Evolutionary conservation across 768 basidiomycete genomes (phyloP).

Genomic region (Phanerochaete carnosa): DNA sequence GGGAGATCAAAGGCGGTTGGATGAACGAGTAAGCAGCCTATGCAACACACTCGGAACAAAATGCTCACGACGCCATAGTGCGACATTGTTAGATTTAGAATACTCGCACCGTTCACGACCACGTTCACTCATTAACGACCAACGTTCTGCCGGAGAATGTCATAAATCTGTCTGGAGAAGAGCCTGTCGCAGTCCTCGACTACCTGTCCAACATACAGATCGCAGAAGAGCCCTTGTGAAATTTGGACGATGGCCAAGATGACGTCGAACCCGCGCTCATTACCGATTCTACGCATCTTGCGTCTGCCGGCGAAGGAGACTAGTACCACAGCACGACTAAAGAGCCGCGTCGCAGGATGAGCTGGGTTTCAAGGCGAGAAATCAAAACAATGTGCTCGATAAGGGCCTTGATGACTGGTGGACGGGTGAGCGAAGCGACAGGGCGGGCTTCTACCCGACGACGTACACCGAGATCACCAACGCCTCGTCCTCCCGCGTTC

Average conservation of each 20-base stretch:
- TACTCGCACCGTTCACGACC: conserved; percentile 14
- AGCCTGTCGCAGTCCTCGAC: no score
- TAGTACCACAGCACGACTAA: conserved; percentile 76
- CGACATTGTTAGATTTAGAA: conserved; percentile 27
- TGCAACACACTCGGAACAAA: neutral
- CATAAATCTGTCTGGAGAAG: conserved; percentile 21
- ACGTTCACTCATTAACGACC: neutral
- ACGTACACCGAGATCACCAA: conserved; percentile 61
- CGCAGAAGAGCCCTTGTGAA: no score
- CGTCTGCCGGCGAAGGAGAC: conserved; percentile 45
- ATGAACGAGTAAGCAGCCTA: conserved; percentile 48
- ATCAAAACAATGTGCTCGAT: conserved; percentile 69
- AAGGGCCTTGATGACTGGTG: conserved; percentile 92
- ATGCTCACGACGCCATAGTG: conserved; percentile 20
- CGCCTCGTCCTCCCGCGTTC: conserved; percentile 19
- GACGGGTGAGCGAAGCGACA: conserved; percentile 74
- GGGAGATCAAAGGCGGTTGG: conserved; percentile 69
- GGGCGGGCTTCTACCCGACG: conserved; percentile 78
- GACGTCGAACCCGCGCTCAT: no score
- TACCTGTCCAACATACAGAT: no score
- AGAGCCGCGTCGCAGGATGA: conserved; percentile 67
- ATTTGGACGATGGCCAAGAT: no score
- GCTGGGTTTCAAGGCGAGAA: conserved; percentile 68
- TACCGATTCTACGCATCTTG: conserved; percentile 36
- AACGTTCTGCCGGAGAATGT: conserved; percentile 28